phyloP scores from a whole-genome alignment of 208 protist species.

The Naegleria gruberi region DNA sequence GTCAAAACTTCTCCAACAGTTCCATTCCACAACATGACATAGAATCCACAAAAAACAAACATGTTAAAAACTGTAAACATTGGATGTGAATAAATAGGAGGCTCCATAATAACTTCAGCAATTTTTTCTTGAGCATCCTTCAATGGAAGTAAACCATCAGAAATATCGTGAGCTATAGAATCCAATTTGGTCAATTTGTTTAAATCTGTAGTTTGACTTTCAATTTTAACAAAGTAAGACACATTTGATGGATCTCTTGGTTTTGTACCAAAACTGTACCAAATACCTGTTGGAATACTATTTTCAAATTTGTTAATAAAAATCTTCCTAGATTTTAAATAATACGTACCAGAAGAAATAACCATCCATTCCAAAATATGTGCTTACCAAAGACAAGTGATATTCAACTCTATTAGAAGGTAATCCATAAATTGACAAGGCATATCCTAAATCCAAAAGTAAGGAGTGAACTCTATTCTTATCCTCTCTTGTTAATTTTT shows the following conservation, averaged over 20 bases:
- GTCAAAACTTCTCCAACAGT: background rate
- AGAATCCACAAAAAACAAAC: background rate
- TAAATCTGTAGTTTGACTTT: background rate
- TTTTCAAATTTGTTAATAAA: too few relatives aligned
- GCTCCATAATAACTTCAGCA: background rate
- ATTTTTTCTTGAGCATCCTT: background rate
- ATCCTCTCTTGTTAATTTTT: constrained; percentile 2
- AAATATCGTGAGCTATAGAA: background rate
- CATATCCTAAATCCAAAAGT: constrained; percentile 1
- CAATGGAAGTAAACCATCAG: background rate
- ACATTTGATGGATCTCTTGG: background rate
- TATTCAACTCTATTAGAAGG: background rate
- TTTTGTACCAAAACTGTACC: background rate
- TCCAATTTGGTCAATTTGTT: background rate
- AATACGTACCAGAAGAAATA: background rate
- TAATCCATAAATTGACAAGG: background rate
- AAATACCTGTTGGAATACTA: background rate
- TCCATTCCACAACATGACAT: background rate
- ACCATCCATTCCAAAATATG: constrained; percentile 6
- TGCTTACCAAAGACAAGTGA: background rate
- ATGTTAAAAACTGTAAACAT: background rate
- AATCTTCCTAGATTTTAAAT: background rate
- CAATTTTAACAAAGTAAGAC: background rate
- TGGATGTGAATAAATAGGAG: background rate
- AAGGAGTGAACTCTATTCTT: background rate